Evolutionary conservation across 305 asterid species (phyloP), one percentile per base, ranked within the genome.

Genomic region (Fraxinus platypoda): DNA sequence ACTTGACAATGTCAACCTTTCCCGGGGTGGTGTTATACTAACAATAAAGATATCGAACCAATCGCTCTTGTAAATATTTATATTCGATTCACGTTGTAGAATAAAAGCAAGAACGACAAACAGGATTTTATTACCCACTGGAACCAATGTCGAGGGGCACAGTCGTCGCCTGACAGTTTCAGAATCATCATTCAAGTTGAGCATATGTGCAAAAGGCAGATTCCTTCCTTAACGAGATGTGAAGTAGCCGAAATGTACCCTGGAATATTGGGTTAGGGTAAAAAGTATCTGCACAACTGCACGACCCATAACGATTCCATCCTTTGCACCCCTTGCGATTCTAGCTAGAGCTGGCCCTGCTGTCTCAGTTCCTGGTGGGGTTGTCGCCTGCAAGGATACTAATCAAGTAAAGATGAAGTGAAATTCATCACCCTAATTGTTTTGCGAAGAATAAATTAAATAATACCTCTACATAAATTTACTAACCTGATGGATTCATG

Each of bases 261-360:
- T 88, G 17, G 92, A 90, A 80, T 83, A 94, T 74, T 83, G 83
- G 81, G 88, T 79, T 78, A 93, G 72, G 66, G 93, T 77, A 86
- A 93, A 91, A 75, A 94, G 57, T 87, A 87, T 91, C 87, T 89
- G 93, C 77, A 95, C 34, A 75, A 80, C 75, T 35, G 88, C 83
- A 68, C 95, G 97, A 5, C 97, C 93, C 83, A 90, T 92, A 66
- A 91, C 93, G 31, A 95, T 91, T 66, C 93, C 94, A 74, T 90
- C 94, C 89, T 90, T 91, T 57, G 87, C 37, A 73, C 88, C 80
- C 59, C 94, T 90, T 34, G 92, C 94, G 21, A 85, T 86, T 86
- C 89, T 91, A 87, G 98, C 98, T 80, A 93, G 80, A 81, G 77
- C 86, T 13, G 93, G 95, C 68, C 81, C 91, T 35, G 84, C 54